A percentile compares a stretch with the other conserved stretches of the same genome.
Evolutionary conservation across 306 rosid species (phyloP).

Genomic region (Gastrolobium villosum): DNA sequence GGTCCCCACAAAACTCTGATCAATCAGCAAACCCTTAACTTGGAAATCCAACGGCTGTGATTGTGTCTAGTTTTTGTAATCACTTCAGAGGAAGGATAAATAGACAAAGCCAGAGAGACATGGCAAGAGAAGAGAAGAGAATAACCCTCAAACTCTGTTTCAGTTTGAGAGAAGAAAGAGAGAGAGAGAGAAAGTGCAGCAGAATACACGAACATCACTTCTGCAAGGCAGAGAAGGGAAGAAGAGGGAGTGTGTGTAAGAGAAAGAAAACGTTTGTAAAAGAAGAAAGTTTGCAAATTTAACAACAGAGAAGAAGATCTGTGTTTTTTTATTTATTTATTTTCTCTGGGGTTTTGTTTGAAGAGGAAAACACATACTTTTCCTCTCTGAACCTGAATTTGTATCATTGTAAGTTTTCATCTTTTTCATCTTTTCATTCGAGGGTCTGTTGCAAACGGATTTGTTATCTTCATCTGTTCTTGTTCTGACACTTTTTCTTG

Average conservation of each 20-base stretch:
- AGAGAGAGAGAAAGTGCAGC: not conserved
- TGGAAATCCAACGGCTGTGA: constrained; percentile 51
- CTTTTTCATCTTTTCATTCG: constrained; percentile 20
- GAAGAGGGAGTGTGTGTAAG: no score
- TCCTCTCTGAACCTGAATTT: constrained; percentile 35
- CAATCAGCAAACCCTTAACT: constrained; percentile 49
- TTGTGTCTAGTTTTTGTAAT: constrained; percentile 37
- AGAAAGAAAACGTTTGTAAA: not conserved
- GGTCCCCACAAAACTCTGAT: constrained; percentile 42
- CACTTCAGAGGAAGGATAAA: constrained; percentile 52
- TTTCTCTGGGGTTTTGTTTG: constrained; percentile 29
- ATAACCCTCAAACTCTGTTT: constrained; percentile 45
- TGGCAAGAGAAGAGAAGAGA: not conserved
- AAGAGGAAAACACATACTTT: not conserved
- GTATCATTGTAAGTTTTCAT: constrained; percentile 54
- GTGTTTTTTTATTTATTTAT: constrained; percentile 31
- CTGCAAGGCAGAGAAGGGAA: not conserved
- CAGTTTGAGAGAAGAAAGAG: constrained; percentile 32
- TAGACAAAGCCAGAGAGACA: constrained; percentile 30
- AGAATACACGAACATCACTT: constrained; percentile 11
- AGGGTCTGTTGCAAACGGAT: constrained; percentile 28
- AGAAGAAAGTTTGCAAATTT: constrained; percentile 37
- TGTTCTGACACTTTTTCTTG: constrained; percentile 36
- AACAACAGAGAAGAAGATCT: constrained; percentile 50
- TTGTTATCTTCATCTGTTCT: constrained; percentile 28